These are phyloP conservation scores for Umbelopsis sp. DNA, from an alignment of 371 early-diverging fungal genomes.

Conservation along the genomic window DNA sequence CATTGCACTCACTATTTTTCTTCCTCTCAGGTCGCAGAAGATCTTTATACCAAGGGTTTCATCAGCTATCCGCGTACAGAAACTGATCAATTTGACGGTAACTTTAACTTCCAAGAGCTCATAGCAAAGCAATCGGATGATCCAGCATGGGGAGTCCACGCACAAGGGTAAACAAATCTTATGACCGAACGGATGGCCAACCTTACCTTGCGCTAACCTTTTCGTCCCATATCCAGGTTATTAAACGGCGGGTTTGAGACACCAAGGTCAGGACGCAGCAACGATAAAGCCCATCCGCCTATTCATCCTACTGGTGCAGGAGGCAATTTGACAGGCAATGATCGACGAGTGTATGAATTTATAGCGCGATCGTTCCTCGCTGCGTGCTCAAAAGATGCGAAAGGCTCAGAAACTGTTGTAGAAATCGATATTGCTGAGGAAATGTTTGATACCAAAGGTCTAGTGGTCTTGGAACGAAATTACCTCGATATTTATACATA, in stretches of 20 bases:
- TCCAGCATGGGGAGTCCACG: slow-evolving; percentile 69
- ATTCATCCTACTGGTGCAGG: slow-evolving; percentile 95
- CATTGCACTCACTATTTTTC: background rate
- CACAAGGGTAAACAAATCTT: slow-evolving; percentile 52
- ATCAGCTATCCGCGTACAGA: slow-evolving; percentile 99
- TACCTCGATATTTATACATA: slow-evolving; percentile 96
- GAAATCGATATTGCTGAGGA: slow-evolving; percentile 72
- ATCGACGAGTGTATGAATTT: slow-evolving; percentile 89
- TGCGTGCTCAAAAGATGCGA: slow-evolving; percentile 94
- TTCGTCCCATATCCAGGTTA: slow-evolving; percentile 44
- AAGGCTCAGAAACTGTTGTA: slow-evolving; percentile 86
- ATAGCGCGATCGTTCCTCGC: slow-evolving; percentile 94
- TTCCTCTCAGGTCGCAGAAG: slow-evolving; percentile 74
- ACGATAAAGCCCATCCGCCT: slow-evolving; percentile 99
- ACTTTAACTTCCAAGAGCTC: slow-evolving; percentile 73
- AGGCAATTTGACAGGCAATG: slow-evolving; percentile 68
- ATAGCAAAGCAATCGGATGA: slow-evolving; percentile 71
- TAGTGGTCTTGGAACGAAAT: slow-evolving; percentile 83
- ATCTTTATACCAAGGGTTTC: slow-evolving; percentile 85
- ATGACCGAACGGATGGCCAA: background rate
- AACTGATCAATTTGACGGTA: slow-evolving; percentile 90
- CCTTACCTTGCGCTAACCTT: background rate
- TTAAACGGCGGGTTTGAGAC: slow-evolving; percentile 72
- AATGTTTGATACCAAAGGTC: slow-evolving; percentile 74
- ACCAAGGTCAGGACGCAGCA: slow-evolving; percentile 91